Percentiles rank a stretch among this genome's conserved stretches.
Evolutionary conservation across 2,329 filamentous ascomycete species (phyloP).

Genomic region (Capronia coronata): DNA sequence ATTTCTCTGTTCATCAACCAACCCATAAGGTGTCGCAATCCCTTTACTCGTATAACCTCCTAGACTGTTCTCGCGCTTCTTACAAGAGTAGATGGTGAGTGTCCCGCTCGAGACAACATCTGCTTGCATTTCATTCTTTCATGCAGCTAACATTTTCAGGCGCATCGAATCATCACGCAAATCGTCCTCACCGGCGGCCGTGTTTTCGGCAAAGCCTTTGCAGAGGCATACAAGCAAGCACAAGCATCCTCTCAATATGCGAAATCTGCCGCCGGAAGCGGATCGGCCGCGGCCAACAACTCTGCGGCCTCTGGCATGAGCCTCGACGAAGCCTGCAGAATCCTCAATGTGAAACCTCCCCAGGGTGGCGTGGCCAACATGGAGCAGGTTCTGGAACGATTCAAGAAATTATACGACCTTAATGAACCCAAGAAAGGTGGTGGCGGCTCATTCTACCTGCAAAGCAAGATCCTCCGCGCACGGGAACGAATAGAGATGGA

Average conservation of each 20-base stretch:
- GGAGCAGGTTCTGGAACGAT: slow-evolving; percentile 73
- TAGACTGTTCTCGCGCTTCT: not conserved
- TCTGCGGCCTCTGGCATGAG: slow-evolving; percentile 68
- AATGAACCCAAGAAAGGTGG: slow-evolving; percentile 87
- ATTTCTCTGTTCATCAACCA: not conserved
- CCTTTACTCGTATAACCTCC: not conserved
- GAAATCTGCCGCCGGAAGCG: slow-evolving; percentile 60
- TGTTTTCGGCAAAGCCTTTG: slow-evolving; percentile 86
- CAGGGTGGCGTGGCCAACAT: slow-evolving; percentile 69
- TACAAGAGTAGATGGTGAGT: slow-evolving; percentile 15
- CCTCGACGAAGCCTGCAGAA: slow-evolving; percentile 93
- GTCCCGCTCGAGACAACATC: not conserved
- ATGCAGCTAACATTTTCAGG: slow-evolving; percentile 48
- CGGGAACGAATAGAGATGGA: slow-evolving; percentile 89
- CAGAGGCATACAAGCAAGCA: slow-evolving; percentile 93
- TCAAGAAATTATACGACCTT: slow-evolving; percentile 88
- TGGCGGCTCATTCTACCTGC: slow-evolving; percentile 85
- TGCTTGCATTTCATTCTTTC: not conserved
- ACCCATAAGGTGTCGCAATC: not conserved
- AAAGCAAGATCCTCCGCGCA: slow-evolving; percentile 91
- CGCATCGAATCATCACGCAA: slow-evolving; percentile 89
- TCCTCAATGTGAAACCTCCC: slow-evolving; percentile 90
- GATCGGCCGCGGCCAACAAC: slow-evolving; percentile 44
- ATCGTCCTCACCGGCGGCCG: slow-evolving; percentile 85
- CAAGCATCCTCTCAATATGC: slow-evolving; percentile 78